Percentiles rank a stretch among this genome's conserved stretches.
Evolutionary conservation across 2,329 filamentous ascomycete species (phyloP).

Genomic region (Paraphaeosphaeria minitans): DNA sequence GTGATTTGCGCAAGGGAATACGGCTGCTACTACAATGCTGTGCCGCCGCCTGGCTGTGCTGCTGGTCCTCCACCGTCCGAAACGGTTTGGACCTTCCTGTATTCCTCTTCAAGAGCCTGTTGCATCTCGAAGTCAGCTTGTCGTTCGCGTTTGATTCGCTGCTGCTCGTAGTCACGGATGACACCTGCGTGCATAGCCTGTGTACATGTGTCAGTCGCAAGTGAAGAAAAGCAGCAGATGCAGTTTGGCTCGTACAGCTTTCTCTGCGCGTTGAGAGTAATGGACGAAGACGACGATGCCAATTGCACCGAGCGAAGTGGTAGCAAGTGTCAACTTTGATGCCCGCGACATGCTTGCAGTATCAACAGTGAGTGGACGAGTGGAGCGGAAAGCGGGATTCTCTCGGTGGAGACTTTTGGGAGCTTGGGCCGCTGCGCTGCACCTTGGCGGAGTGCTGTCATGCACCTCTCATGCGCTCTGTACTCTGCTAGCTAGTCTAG

Average conservation of each 20-base stretch:
- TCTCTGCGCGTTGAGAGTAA: constrained; percentile 82
- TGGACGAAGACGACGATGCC: constrained; percentile 86
- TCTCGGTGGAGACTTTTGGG: constrained; percentile 22
- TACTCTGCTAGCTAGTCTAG: constrained; percentile 32
- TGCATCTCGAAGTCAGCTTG: constrained; percentile 96
- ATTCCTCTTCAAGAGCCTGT: constrained; percentile 81
- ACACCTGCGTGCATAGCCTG: constrained; percentile 97
- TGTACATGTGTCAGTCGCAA: constrained; percentile 16
- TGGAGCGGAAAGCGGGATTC: constrained; percentile 6
- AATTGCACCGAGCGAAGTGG: constrained; percentile 76
- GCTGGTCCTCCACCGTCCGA: constrained; percentile 43
- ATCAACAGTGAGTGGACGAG: constrained; percentile 4
- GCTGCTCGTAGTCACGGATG: constrained; percentile 91
- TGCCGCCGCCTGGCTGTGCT: constrained; percentile 23
- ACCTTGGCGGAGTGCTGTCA: constrained; percentile 16
- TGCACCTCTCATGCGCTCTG: constrained; percentile 33
- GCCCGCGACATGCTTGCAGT: constrained; percentile 76
- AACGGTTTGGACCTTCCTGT: constrained; percentile 85
- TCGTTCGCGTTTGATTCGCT: constrained; percentile 85
- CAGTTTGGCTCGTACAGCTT: constrained; percentile 64
- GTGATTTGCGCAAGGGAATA: neutral
- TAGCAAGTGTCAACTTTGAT: constrained; percentile 82
- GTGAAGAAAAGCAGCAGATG: constrained; percentile 17
- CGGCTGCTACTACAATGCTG: constrained; percentile 17
- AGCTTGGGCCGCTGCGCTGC: constrained; percentile 43